These are phyloP conservation scores for Auxenochlorella pyrenoidosa DNA, from an alignment of 139 green algal species.

Conservation along the genomic window DNA sequence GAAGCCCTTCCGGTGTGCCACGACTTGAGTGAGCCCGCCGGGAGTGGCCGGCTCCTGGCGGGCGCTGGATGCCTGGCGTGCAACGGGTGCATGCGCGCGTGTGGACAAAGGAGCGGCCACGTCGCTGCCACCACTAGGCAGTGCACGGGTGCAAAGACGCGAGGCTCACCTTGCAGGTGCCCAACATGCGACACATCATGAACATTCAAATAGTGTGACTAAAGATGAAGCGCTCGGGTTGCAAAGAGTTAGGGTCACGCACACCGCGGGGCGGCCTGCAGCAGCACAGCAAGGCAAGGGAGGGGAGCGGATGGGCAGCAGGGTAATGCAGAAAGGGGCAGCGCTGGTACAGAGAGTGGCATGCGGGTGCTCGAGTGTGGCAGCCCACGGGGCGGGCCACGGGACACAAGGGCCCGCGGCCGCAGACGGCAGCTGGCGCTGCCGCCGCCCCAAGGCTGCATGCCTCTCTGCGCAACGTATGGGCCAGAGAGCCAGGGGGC, in stretches of 20 bases:
- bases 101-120: no score
- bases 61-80: constrained; percentile 25
- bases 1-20: constrained; percentile 40
- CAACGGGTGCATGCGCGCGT: not conserved
- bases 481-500: constrained; percentile 17
- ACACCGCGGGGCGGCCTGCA: no score
- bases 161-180: no score
- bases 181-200: no score
- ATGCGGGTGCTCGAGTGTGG: not conserved
- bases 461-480: constrained; percentile 42
- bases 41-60: not conserved
- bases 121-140: no score
- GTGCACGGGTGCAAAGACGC: no score
- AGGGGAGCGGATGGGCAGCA: not conserved
- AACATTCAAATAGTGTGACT: no score
- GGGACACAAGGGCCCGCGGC: not conserved
- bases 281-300: not conserved
- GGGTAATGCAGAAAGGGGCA: no score
- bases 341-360: not conserved
- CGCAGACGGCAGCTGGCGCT: not conserved
- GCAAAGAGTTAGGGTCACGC: no score
- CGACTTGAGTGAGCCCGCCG: constrained; percentile 27
- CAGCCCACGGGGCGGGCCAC: not conserved
- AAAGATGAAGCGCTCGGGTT: no score
- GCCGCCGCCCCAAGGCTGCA: constrained; percentile 11